Base-by-base conservation (phyloP, 2,329 filamentous ascomycete genomes). In the Metarhizium album region DNA sequence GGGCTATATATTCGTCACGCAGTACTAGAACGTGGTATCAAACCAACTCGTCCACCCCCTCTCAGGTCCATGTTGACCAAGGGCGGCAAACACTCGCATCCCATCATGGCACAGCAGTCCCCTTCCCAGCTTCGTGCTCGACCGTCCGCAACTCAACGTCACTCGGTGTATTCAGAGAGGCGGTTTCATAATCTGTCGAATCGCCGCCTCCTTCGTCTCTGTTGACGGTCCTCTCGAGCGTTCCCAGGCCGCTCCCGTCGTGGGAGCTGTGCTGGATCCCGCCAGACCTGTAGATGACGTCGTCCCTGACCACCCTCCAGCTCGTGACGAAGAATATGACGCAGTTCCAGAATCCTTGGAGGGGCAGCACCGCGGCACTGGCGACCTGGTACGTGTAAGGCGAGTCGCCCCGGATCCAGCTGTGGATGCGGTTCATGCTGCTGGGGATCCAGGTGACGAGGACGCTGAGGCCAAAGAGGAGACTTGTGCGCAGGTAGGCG, bases 311-410 rank as follows among this genome's bases (percentile, higher is more conserved):
- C 1, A 55, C 54, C 1, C 29, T 48, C 69, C 71, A 75, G 55
- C 74, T 87, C 1, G 85, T 86, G 4, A 78, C 76, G 53, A 86
- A 79, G 67, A 90, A 91, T 51, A 93, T 87, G 48, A 87, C 69
- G 29, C 82, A 78, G 61, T 91, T 91, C 86, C 87, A 90, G 31
- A 89, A 78, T 1, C 87, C 87, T 64, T 91, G 87, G 1, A 89
- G 71, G 0, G 87, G 86, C 3, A 91, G 72, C 0, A 90, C 86
- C 2, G 87, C 73, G 2, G 84, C 82, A 6, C 83, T 82, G 1
- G 80, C 77, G 47, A 88, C 75, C 61, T 86, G 84, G 47, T 89
- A 78, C 11, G 74, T 76, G 62, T 82, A 90, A 52, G 74, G 76
- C 29, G 74, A 72, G 8, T 68, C 58, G 13, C 72, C 62, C 47